Percentiles rank a stretch among this genome's conserved stretches.
Conservation (phyloP, 2,329 filamentous ascomycete genomes). For the Sporothrix pallida region DNA sequence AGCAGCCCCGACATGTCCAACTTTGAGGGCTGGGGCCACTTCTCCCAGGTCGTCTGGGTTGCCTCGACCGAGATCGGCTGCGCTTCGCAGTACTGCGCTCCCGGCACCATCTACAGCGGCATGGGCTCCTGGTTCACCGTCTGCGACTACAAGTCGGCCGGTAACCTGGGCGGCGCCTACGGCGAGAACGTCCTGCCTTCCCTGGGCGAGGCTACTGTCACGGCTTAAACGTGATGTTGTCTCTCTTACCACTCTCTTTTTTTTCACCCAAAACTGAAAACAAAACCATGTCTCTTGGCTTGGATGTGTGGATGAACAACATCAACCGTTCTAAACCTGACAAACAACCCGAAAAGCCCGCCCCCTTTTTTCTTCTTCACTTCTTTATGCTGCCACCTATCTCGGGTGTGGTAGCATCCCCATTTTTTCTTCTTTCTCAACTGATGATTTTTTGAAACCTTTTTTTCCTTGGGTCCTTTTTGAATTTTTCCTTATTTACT, state of each 20-base stretch:
- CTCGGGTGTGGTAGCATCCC: conserved; percentile 1
- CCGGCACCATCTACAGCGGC: conserved; percentile 53
- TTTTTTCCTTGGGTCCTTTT: conserved; percentile 31
- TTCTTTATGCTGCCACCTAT: conserved; percentile 24
- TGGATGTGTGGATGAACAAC: conserved; percentile 29
- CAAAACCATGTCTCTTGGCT: conserved; percentile 7
- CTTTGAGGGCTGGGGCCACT: conserved; percentile 75
- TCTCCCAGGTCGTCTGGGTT: conserved; percentile 77
- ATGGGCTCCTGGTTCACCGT: conserved; percentile 76
- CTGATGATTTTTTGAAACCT: conserved; percentile 22
- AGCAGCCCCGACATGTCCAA: conserved; percentile 63
- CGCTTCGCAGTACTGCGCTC: conserved; percentile 59
- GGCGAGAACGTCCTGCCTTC: conserved; percentile 56
- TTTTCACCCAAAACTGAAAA: conserved; percentile 20
- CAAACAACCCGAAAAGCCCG: conserved; percentile 11
- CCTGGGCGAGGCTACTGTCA: conserved; percentile 45
- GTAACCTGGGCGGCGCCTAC: conserved; percentile 60
- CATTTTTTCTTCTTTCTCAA: not conserved
- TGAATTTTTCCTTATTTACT: conserved; percentile 14
- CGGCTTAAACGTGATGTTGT: conserved; percentile 32
- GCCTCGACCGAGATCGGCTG: conserved; percentile 67
- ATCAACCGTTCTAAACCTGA: not conserved
- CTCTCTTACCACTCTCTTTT: not conserved
- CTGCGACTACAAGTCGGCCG: conserved; percentile 80
- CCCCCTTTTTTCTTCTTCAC: conserved; percentile 29